phyloP scores from a whole-genome alignment of 2,329 filamentous ascomycete species.

The Hypoxylon sp. region DNA sequence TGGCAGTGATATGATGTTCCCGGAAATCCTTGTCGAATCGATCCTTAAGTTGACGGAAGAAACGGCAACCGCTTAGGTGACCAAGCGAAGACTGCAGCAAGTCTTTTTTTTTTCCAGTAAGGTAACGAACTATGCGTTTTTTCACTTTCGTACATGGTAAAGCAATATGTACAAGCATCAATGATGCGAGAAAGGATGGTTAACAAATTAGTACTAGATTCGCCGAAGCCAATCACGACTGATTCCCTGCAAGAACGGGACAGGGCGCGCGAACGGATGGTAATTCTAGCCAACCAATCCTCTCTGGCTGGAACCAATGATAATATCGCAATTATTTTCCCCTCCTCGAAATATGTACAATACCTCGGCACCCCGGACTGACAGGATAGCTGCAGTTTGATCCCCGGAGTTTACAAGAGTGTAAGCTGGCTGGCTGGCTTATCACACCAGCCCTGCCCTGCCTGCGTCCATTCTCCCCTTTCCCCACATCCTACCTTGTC shows the following conservation, averaged over 20 bases:
- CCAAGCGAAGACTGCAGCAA: constrained; percentile 13
- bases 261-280: constrained; percentile 9
- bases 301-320: constrained; percentile 29
- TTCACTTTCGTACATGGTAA: constrained; percentile 10
- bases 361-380: constrained; percentile 15
- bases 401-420: constrained; percentile 31
- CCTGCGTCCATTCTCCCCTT: constrained; percentile 22
- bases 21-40: constrained; percentile 17
- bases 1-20: constrained; percentile 9
- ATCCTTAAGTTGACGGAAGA: constrained; percentile 9
- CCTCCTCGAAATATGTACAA: constrained; percentile 22
- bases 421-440: constrained; percentile 14
- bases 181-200: constrained; percentile 12
- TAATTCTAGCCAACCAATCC: constrained; percentile 22
- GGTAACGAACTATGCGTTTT: not conserved
- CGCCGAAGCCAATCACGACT: constrained; percentile 18
- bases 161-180: not conserved
- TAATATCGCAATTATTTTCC: constrained; percentile 10
- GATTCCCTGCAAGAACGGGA: constrained; percentile 19
- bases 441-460: constrained; percentile 39
- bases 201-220: constrained; percentile 35
- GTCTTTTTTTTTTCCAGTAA: not conserved
- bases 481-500: constrained; percentile 41
- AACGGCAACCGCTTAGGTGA: not conserved
- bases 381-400: constrained; percentile 1